Base-by-base conservation (phyloP, 148 eudicot species). In the Rhododendron mucronatum region DNA sequence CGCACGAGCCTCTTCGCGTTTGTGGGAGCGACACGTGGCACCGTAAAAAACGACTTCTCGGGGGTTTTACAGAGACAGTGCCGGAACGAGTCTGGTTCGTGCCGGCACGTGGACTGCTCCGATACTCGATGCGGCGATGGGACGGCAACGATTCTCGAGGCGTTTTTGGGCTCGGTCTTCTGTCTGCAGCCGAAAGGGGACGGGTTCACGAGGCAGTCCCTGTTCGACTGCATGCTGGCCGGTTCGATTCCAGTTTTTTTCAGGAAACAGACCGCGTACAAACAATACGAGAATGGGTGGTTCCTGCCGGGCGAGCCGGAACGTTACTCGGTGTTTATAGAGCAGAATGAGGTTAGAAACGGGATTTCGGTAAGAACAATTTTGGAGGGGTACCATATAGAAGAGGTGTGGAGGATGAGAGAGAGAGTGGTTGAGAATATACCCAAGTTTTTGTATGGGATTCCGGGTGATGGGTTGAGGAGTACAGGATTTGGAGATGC, bases 171-270 rank as follows among this genome's bases (percentile, higher is more conserved):
- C 37, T 95, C 99, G 74, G 92, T 93, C 0, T 96, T 96, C 55
- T 96, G 98, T 82, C 5, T 96, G 6, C 99, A 96, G 89, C 96
- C 99, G 0, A 88, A 95, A 47, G 98, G 97, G 5, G 99, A 96
- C 26, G 95, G 99, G 53, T 94, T 92, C 77, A 95, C 97, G 0
- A 91, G 98, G 2, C 91, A 95, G 90, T 96, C 98, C 7, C 90
- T 93, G 9, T 96, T 96, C 30, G 99, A 96, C 39, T 96, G 99
- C 79, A 95, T 96, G 99, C 12, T 96, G 10, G 99, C 98, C 47
- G 99, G 99, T 86, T 94, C 98, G 28, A 93, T 96, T 14, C 99
- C 99, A 57, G 97, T 96, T 51, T 95, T 95, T 33, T 96, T 96
- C 86, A 92, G 99, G 99, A 88, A 90, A 11, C 85, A 95, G 50